Evolutionary conservation across 768 basidiomycete species (phyloP).

Genomic region (Pilatotrama ljubarskyi): DNA sequence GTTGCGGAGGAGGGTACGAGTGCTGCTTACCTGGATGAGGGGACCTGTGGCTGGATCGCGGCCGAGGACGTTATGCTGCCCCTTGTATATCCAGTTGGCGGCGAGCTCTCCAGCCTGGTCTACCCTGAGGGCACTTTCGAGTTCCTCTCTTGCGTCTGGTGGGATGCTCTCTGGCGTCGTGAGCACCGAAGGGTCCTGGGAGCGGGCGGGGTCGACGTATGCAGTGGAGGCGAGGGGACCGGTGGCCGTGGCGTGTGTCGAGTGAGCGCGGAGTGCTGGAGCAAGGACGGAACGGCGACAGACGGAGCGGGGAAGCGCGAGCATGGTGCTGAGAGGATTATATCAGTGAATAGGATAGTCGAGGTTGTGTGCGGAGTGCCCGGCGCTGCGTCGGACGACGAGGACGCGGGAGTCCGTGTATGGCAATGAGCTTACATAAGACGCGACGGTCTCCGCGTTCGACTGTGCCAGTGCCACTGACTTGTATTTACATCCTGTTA

Average conservation of each 20-base stretch:
- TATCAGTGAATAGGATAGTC: background rate
- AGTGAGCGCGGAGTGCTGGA: background rate
- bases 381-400: background rate
- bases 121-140: constrained; percentile 78
- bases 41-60: constrained; percentile 53
- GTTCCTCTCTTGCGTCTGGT: constrained; percentile 43
- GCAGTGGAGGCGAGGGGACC: constrained; percentile 16
- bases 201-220: constrained; percentile 45
- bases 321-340: background rate
- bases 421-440: constrained; percentile 2
- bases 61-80: constrained; percentile 77
- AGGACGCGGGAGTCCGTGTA: background rate
- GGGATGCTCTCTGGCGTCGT: constrained; percentile 60
- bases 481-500: too few species aligned
- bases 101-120: constrained; percentile 97
- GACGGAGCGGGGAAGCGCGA: background rate
- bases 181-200: constrained; percentile 42
- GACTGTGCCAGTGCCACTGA: too few species aligned
- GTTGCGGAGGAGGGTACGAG: background rate
- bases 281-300: background rate
- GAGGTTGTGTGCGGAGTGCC: background rate
- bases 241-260: constrained; percentile 2
- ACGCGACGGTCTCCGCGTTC: too few species aligned
- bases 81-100: constrained; percentile 93
- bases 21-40: constrained; percentile 70